Base-by-base conservation (phyloP, 208 protist genomes). In the Leishmania martiniquensis region DNA sequence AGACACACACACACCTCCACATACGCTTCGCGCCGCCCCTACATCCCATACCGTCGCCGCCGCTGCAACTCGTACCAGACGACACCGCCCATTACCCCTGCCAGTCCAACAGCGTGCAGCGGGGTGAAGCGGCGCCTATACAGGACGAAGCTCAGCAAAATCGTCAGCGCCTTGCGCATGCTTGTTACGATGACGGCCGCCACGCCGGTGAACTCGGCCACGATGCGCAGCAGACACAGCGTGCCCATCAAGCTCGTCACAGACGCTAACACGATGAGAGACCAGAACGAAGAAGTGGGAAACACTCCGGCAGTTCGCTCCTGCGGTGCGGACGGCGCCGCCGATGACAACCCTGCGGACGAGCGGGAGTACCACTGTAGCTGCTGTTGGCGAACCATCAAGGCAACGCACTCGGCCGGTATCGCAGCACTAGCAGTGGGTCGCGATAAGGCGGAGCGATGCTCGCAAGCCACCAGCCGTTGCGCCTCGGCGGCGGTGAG, bases 181-280 rank as follows among this genome's bases (percentile, higher is more conserved):
- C 73, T 93, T 63, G 91, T 91, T 29, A 93, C 81, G 45, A 93
- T 15, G 54, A 92, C 85, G 49, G 91, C 87, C 44, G 77, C 87
- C 54, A 74, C 90, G 37, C 87, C 83, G 25, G 81, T 88, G 75
- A 82, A 94, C 60, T 87, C 85, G 0, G 78, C 78, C 1, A 92
- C 63, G 45, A 92, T 89, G 44, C 75, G 69, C 25, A 94, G 77
- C 1, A 92, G 75, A 44, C 86, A 86, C 70, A 82, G 81, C 13
- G 88, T 88, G 0, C 90, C 88, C 29, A 78, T 45, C 37, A 90
- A 78, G 54, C 72, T 88, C 9, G 45, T 80, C 25, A 84, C 51
- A 9, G 86, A 70, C 5, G 78, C 84, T 42, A 57, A 32, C 1
- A 78, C 32, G n/a, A 91, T 66, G 29, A 90, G 44, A 0, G 87